phyloP scores from a whole-genome alignment of 1,284 basidiomycete genomes.

The Cutaneotrichosporon dermatis region DNA sequence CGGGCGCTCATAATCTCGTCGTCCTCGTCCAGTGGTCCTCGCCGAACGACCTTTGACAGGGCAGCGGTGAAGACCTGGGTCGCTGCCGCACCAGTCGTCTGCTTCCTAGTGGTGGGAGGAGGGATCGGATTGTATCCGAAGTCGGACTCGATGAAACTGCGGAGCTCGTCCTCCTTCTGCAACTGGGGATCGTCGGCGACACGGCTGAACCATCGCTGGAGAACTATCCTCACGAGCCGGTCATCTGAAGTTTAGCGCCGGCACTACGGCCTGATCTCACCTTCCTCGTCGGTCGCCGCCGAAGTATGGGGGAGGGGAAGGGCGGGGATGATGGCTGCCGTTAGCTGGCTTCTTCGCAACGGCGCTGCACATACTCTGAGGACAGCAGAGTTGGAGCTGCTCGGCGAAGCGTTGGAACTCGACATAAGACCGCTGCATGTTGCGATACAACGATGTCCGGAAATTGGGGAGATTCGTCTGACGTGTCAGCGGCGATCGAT shows the following conservation, averaged over 20 bases:
- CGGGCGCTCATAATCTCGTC: slow-evolving; percentile 76
- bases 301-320: slow-evolving; percentile 86
- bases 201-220: slow-evolving; percentile 85
- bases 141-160: slow-evolving; percentile 89
- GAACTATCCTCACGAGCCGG: slow-evolving; percentile 80
- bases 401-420: slow-evolving; percentile 92
- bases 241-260: slow-evolving; percentile 56
- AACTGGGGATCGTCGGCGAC: slow-evolving; percentile 84
- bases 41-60: slow-evolving; percentile 43
- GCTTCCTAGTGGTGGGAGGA: slow-evolving; percentile 52
- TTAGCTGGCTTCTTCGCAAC: slow-evolving; percentile 4
- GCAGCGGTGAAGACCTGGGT: slow-evolving; percentile 41
- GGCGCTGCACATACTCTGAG: slow-evolving; percentile 57
- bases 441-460: slow-evolving; percentile 78
- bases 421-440: slow-evolving; percentile 81
- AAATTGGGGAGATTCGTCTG: slow-evolving; percentile 91
- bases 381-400: slow-evolving; percentile 71
- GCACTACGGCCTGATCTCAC: slow-evolving; percentile 27
- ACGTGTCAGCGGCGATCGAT: neutral
- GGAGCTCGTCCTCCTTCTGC: slow-evolving; percentile 79
- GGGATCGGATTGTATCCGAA: slow-evolving; percentile 67
- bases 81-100: slow-evolving; percentile 55
- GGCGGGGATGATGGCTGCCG: slow-evolving; percentile 72
- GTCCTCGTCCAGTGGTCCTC: slow-evolving; percentile 50
- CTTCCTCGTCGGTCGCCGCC: slow-evolving; percentile 90